Evolutionary conservation across 2,329 filamentous ascomycete genomes (phyloP).

Genomic region (Lachnellula arida): DNA sequence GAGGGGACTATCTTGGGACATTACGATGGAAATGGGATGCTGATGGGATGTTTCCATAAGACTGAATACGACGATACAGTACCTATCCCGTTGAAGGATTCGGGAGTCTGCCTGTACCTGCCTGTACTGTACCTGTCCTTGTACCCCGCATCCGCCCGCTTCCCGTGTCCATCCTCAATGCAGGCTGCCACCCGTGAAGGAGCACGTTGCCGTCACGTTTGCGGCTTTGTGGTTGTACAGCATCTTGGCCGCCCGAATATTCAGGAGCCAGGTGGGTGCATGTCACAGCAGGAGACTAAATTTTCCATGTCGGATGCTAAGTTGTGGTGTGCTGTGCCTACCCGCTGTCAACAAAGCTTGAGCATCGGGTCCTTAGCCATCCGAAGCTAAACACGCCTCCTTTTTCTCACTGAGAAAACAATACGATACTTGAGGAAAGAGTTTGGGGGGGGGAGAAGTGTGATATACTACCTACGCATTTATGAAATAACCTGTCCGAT

Average conservation of each 20-base stretch:
- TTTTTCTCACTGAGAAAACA: not conserved
- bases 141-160: not conserved
- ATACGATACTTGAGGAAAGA: too few species aligned
- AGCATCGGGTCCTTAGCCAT: not conserved
- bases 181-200: not conserved
- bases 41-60: not conserved
- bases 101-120: not conserved
- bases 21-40: not conserved
- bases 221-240: not conserved
- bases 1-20: constrained; percentile 9
- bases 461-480: too few species aligned
- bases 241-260: not conserved
- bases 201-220: not conserved
- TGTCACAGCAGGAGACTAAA: not conserved
- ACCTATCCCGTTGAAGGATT: not conserved
- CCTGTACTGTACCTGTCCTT: not conserved
- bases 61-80: not conserved
- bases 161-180: not conserved
- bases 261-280: not conserved
- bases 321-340: not conserved
- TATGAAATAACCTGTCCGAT: too few species aligned
- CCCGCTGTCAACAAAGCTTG: not conserved
- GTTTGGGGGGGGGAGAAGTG: too few species aligned
- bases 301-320: not conserved
- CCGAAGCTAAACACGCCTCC: not conserved